Base-by-base conservation (phyloP, 345 rosid species). In the Citrus trifoliata region DNA sequence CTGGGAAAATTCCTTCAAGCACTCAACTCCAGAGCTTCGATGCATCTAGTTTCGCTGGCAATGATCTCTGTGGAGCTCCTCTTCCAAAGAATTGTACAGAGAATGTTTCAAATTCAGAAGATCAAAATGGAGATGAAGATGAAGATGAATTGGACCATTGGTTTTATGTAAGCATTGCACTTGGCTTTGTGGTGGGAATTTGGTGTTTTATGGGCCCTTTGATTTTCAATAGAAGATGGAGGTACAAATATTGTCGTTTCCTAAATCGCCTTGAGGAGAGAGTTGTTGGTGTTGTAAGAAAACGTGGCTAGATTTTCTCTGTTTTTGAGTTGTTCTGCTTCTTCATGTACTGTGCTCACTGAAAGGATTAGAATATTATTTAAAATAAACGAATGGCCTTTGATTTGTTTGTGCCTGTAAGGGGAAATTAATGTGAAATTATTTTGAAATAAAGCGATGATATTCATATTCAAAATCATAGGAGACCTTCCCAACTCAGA, bases 51-150 rank as follows among this genome's bases (percentile, higher is more conserved):
- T 74, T 24, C 28, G 18, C 51, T 35, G 76, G 76, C 32, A 73
- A 73, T 14, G 32, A 73, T 55, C 76, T 73, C 19, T 72, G 75
- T 33, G 75, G 75, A 22, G 19, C 46, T 22, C 76, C 76, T 37
- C 67, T 74, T 62, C 33, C 25, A 5, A 33, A 24, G 22, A 24
- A 3, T 9, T 74, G 68, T n/a, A 38, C 35, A 27, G 59, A 10
- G 5, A 56, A 32, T 71, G 42, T 22, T 13, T 19, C 65, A 21
- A 19, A 6, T 30, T 35, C 56, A 13, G 56, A 35, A 7, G n/a
- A 46, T 12, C 5, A 46, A 12, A 46, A 46, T 46, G 51, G 51
- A 12, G 51, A 12, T 46, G 51, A 46, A 51, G 21, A 51, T 7
- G 7, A 51, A 16, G 22, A 51, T 51, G 56, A 51, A 18, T 14